These are phyloP conservation scores for Alopecurus myosuroides DNA, from an alignment of 176 grass and related monocot species.

Conservation along the genomic window DNA sequence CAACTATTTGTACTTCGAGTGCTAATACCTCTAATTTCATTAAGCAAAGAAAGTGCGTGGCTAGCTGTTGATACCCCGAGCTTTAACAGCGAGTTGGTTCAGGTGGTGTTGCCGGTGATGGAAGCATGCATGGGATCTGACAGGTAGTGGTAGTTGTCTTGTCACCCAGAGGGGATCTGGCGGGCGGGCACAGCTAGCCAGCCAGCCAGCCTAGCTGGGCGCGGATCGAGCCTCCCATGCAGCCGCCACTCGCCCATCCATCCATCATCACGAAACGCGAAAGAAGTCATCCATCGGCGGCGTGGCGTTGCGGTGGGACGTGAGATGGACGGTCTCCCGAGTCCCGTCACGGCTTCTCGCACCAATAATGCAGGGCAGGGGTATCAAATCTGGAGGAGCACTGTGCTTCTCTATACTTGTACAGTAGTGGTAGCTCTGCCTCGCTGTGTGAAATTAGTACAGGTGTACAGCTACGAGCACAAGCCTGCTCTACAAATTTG, in stretches of 20 bases:
- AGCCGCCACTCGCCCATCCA: not conserved
- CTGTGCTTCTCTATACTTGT: not conserved
- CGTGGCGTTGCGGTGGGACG: not conserved
- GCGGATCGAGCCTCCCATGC: not conserved
- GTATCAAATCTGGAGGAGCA: not conserved
- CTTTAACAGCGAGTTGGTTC: not conserved
- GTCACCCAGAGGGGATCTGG: not conserved
- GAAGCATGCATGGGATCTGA: not conserved
- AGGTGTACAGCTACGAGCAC: not conserved
- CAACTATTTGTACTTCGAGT: no score
- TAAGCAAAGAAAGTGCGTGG: no score
- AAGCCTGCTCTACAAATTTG: not conserved
- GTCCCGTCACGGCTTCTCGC: not conserved
- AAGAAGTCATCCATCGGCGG: not conserved
- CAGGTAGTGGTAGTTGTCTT: not conserved
- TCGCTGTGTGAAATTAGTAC: not conserved
- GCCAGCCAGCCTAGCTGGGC: not conserved
- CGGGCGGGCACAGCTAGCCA: not conserved
- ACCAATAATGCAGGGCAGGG: not conserved
- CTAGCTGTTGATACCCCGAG: no score
- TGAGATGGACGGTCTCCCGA: slow-evolving; percentile 2
- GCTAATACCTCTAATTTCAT: no score
- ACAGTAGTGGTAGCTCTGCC: no score
- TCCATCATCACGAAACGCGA: not conserved
- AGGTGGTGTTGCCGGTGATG: not conserved